These are phyloP conservation scores for Yamadazyma diddensiae DNA, from an alignment of 1,139 yeast genomes.

Conservation along the genomic window DNA sequence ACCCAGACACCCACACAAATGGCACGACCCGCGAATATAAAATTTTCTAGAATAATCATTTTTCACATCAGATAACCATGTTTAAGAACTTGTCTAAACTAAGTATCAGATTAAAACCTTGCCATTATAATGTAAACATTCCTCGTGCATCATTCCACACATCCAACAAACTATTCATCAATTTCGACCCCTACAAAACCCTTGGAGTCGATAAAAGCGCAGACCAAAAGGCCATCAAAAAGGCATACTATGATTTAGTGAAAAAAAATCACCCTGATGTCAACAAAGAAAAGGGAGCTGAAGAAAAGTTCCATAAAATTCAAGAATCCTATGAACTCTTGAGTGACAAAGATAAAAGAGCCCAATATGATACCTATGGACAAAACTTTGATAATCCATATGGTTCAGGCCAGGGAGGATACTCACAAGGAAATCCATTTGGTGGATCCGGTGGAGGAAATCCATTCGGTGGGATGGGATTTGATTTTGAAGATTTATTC, in stretches of 20 bases:
- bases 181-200: conserved; percentile 76
- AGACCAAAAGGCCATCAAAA: conserved; percentile 80
- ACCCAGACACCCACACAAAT: background rate
- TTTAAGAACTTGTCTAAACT: conserved; percentile 7
- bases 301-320: conserved; percentile 82
- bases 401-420: conserved; percentile 40
- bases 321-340: conserved; percentile 93
- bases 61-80: conserved; percentile 3
- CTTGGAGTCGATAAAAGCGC: conserved; percentile 77
- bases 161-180: conserved; percentile 20
- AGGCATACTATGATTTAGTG: conserved; percentile 90
- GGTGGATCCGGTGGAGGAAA: conserved; percentile 45
- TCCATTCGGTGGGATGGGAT: conserved; percentile 49
- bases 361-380: conserved; percentile 91
- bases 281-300: conserved; percentile 87
- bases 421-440: conserved; percentile 42
- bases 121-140: background rate
- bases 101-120: conserved; percentile 2
- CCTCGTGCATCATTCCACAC: conserved; percentile 22
- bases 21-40: conserved; percentile 1
- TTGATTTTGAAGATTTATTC: conserved; percentile 85
- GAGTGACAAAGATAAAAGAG: conserved; percentile 81
- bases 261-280: conserved; percentile 96
- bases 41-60: conserved; percentile 8
- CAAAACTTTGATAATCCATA: conserved; percentile 65